Evolutionary conservation across 225 moss, liverwort and hornwort species (phyloP).

Genomic region (Lunularia cruciata): DNA sequence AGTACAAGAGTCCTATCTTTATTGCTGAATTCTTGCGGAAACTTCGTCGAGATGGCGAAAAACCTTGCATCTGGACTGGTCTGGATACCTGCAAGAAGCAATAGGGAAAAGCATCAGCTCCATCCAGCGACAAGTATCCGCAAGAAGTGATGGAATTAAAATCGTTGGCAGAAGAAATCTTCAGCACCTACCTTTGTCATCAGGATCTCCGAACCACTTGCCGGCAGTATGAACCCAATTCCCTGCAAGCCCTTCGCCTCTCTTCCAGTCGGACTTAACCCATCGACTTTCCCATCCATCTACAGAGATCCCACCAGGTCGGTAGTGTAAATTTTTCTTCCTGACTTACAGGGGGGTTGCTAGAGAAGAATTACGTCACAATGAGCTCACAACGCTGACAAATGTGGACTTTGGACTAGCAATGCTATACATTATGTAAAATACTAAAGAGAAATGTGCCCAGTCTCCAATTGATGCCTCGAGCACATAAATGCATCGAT

Average conservation of each 20-base stretch:
- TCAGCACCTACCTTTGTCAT: slow-evolving; percentile 61
- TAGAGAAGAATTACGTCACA: too few relatives aligned
- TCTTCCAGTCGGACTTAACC: slow-evolving; percentile 84
- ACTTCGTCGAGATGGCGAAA: slow-evolving; percentile 56
- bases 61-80: slow-evolving; percentile 57
- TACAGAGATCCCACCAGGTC: too few relatives aligned
- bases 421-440: too few relatives aligned
- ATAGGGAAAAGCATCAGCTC: background rate
- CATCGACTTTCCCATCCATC: slow-evolving; percentile 88
- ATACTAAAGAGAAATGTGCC: too few relatives aligned
- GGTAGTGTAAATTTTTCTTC: too few relatives aligned
- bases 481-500: too few relatives aligned
- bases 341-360: too few relatives aligned
- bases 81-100: slow-evolving; percentile 48
- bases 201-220: slow-evolving; percentile 71
- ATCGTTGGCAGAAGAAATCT: too few relatives aligned
- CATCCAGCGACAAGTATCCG: background rate
- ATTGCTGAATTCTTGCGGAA: slow-evolving; percentile 51
- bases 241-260: slow-evolving; percentile 71
- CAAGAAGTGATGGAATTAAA: too few relatives aligned
- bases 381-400: too few relatives aligned
- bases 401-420: too few relatives aligned
- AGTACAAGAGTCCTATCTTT: slow-evolving; percentile 58
- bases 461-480: too few relatives aligned
- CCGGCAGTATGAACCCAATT: slow-evolving; percentile 82